Conservation (phyloP, 139 green algal species). For the Chlorella sp. region DNA sequence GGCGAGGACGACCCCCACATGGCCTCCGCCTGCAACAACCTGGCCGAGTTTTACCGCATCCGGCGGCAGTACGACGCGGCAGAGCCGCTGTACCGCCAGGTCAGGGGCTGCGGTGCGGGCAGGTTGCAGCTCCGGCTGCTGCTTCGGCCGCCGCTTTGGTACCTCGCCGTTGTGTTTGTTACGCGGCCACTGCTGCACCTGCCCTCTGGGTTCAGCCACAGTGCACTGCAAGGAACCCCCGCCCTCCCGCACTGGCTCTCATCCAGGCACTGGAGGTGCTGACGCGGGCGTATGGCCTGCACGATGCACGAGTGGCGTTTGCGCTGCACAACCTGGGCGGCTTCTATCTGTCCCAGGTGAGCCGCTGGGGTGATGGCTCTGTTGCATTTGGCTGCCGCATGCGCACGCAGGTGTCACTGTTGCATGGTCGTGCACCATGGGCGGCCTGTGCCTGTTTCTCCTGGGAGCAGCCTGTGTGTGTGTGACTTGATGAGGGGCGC, state of each 20-base stretch:
- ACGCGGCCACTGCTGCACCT: background rate
- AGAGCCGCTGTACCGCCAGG: slow-evolving; percentile 70
- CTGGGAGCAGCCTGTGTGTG: too few species aligned
- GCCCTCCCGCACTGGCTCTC: too few species aligned
- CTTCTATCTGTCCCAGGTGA: slow-evolving; percentile 20
- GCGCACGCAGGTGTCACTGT: too few species aligned
- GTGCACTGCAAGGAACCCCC: too few species aligned
- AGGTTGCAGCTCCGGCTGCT: background rate
- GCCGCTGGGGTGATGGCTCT: too few species aligned
- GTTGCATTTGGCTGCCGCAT: too few species aligned
- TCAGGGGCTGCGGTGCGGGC: too few species aligned
- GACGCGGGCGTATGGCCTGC: slow-evolving; percentile 29
- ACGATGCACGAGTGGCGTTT: slow-evolving; percentile 40
- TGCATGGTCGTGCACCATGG: too few species aligned
- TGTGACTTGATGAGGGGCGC: too few species aligned
- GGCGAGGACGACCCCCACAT: slow-evolving; percentile 71
- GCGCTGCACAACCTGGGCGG: slow-evolving; percentile 49
- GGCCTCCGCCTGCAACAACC: slow-evolving; percentile 71
- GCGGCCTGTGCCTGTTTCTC: too few species aligned
- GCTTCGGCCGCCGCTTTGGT: background rate
- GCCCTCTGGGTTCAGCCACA: too few species aligned
- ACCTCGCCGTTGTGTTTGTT: too few species aligned
- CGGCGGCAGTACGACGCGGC: slow-evolving; percentile 57
- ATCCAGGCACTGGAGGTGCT: slow-evolving; percentile 31
- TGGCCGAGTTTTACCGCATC: slow-evolving; percentile 79